Evolutionary conservation across 1,284 basidiomycete species (phyloP).

Genomic region (Ganoderma multipileum): DNA sequence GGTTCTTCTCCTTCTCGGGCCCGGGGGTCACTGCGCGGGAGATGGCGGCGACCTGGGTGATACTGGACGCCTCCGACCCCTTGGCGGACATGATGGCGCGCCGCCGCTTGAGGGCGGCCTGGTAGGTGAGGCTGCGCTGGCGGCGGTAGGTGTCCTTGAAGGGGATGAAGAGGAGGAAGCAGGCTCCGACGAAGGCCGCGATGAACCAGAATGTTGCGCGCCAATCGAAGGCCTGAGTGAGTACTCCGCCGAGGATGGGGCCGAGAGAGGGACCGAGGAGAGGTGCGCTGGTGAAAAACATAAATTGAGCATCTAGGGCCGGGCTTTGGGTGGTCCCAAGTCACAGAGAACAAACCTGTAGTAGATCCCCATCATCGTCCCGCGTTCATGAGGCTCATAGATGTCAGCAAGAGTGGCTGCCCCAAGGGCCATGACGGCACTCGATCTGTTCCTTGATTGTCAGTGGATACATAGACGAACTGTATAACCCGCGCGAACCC

Average conservation of each 20-base stretch:
- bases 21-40: constrained; percentile 17
- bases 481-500: constrained; percentile 49
- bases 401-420: constrained; percentile 86
- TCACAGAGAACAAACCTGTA: constrained; percentile 48
- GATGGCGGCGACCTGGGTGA: constrained; percentile 30
- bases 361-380: constrained; percentile 81
- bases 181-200: constrained; percentile 63
- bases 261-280: constrained; percentile 67
- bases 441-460: constrained; percentile 54
- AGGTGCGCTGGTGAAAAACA: constrained; percentile 35
- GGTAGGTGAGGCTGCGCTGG: constrained; percentile 82
- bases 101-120: constrained; percentile 55
- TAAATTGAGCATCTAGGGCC: constrained; percentile 43
- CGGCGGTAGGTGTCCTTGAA: constrained; percentile 86
- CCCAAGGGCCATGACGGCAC: constrained; percentile 80
- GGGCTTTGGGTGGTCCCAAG: no score
- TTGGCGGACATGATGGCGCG: constrained; percentile 33
- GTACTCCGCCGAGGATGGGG: constrained; percentile 74
- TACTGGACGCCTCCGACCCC: constrained; percentile 26
- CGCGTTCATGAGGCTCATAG: constrained; percentile 80
- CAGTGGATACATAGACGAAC: background rate
- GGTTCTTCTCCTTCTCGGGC: background rate
- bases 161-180: constrained; percentile 66
- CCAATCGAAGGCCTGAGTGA: constrained; percentile 79
- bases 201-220: constrained; percentile 86